phyloP scores from a whole-genome alignment of 2,329 filamentous ascomycete genomes.

The Pestalotiopsis sp. region DNA sequence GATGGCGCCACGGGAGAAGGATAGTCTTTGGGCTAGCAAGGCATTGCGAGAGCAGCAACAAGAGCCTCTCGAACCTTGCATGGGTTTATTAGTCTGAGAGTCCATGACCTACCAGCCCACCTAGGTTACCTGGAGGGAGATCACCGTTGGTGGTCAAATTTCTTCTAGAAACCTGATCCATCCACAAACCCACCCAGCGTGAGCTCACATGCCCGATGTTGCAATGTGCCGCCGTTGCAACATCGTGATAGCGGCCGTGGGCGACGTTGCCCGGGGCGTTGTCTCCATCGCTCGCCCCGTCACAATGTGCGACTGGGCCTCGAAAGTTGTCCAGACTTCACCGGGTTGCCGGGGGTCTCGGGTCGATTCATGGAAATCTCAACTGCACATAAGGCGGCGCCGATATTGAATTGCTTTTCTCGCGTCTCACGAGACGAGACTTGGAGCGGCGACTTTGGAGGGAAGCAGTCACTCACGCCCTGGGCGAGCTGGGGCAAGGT shows the following conservation, averaged over 20 bases:
- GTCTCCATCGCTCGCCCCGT: no score
- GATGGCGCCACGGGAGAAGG: neutral
- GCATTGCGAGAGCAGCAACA: neutral
- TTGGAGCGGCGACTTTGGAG: neutral
- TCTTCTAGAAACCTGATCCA: neutral
- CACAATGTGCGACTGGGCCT: no score
- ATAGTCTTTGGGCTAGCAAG: neutral
- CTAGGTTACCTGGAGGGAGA: neutral
- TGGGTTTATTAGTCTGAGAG: neutral
- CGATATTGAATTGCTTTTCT: slow-evolving; percentile 1
- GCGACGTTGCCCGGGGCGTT: no score
- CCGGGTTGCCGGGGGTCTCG: neutral
- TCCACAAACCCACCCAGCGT: no score
- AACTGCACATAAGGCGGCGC: neutral
- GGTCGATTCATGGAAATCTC: neutral
- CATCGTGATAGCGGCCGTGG: no score
- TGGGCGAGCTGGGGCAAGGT: neutral
- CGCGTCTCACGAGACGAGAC: neutral
- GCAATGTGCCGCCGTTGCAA: no score
- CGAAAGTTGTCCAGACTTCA: no score
- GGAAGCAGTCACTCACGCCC: neutral
- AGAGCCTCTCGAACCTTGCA: neutral
- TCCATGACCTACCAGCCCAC: neutral
- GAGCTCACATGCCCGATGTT: no score
- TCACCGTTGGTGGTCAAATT: neutral